These are phyloP conservation scores for Willaertia magna DNA, from an alignment of 208 protist species.

Conservation along the genomic window DNA sequence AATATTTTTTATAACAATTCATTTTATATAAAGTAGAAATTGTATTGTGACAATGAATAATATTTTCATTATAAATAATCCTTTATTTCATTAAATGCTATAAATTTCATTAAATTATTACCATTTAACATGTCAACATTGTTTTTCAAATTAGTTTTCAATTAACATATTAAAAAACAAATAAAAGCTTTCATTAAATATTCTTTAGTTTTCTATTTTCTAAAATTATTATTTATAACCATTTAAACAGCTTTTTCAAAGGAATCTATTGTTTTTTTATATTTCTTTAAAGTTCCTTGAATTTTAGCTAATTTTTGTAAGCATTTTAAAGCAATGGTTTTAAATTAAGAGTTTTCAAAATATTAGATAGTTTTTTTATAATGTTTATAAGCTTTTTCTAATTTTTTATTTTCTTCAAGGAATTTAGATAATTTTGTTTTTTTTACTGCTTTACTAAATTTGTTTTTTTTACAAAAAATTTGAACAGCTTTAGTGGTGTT, in stretches of 20 bases:
- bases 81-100: neutral
- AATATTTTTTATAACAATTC: neutral
- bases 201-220: conserved; percentile 67
- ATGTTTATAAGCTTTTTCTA: neutral
- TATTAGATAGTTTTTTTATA: neutral
- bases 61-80: neutral
- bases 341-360: too few species aligned
- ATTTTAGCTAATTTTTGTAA: conserved; percentile 57
- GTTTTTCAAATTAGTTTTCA: too few species aligned
- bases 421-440: neutral
- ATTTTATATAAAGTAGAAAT: neutral
- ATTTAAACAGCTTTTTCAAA: conserved; percentile 54
- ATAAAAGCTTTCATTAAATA: conserved; percentile 56
- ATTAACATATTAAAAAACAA: too few species aligned
- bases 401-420: neutral
- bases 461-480: neutral
- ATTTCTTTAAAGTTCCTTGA: conserved; percentile 53
- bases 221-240: conserved; percentile 38
- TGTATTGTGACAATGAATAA: neutral
- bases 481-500: neutral
- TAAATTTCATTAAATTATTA: neutral
- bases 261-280: conserved; percentile 54
- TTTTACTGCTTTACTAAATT: neutral
- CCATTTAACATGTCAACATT: too few species aligned
- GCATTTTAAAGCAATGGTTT: too few species aligned